phyloP scores from a whole-genome alignment of 2,329 filamentous ascomycete genomes.

The Apiospora hydei region DNA sequence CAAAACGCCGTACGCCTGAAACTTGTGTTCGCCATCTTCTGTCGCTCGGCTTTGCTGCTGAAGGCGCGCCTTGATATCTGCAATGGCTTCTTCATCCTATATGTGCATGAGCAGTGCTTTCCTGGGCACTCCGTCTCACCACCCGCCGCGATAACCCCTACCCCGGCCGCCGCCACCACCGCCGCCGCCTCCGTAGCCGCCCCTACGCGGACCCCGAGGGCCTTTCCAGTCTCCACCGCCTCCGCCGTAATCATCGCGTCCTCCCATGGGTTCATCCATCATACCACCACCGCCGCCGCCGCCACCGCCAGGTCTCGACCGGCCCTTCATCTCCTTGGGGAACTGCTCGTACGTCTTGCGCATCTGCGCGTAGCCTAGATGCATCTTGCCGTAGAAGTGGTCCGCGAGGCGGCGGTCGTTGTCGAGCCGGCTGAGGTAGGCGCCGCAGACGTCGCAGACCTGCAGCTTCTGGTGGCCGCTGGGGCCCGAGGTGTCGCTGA shows the following conservation, averaged over 20 bases:
- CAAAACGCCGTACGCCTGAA: slow-evolving; percentile 6
- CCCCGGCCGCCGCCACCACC: slow-evolving; percentile 51
- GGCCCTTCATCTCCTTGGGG: slow-evolving; percentile 82
- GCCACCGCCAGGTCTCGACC: slow-evolving; percentile 63
- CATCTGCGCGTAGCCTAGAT: slow-evolving; percentile 97
- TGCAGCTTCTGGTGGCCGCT: slow-evolving; percentile 97
- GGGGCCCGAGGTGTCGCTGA: slow-evolving; percentile 91
- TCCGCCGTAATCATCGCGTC: slow-evolving; percentile 55
- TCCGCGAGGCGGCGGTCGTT: slow-evolving; percentile 94
- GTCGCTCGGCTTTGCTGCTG: neutral
- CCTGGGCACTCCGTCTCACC: slow-evolving; percentile 43
- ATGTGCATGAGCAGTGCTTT: slow-evolving; percentile 27
- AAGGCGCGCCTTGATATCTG: neutral
- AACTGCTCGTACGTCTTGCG: slow-evolving; percentile 90
- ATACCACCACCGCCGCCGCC: slow-evolving; percentile 50
- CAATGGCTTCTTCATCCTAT: neutral
- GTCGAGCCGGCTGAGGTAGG: slow-evolving; percentile 89
- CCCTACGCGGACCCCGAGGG: slow-evolving; percentile 59
- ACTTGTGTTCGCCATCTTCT: neutral
- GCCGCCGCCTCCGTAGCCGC: slow-evolving; percentile 62
- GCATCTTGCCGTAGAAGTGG: slow-evolving; percentile 99
- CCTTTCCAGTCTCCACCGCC: slow-evolving; percentile 53
- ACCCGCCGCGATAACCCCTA: slow-evolving; percentile 52
- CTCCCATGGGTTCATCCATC: slow-evolving; percentile 52
- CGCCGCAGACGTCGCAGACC: slow-evolving; percentile 97